Evolutionary conservation across 176 grass and related monocot genomes (phyloP), one percentile per base, ranked within the genome.

Genomic region (Lolium perenne): DNA sequence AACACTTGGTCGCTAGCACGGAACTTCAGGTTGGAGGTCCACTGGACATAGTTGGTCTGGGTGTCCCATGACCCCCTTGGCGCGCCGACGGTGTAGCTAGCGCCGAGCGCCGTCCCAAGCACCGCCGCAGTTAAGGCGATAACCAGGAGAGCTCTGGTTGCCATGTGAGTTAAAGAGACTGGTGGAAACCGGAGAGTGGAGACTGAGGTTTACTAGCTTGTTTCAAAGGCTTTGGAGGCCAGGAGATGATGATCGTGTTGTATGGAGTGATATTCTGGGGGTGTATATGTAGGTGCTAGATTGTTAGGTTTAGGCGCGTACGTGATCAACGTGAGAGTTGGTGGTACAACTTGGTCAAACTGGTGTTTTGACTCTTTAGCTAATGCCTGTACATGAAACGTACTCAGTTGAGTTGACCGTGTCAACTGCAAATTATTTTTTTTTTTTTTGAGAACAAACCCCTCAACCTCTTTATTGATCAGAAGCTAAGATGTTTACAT

Each of bases 61-160:
- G 50, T 41, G 12, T 73, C 85, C 85, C 85, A 86, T 0, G 67
- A 80, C 4, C 65, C 85, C 0, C 11, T 26, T 2, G 85, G 85
- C 4, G 66, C 55, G 18, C 77, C 85, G 13, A 80, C 84, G 0
- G 54, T 80, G 54, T 86, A 86, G 65, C 76, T 86, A 13, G 77
- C 77, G 12, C 67, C 85, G 18, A 41, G 43, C 25, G 77, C 77
- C 12, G 26, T 63, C 41, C 13, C 77, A 4, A 86, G 25, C 53
- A 32, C 75, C 7, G 25, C 20, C 4, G 85, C 77, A 0, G 26
- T 26, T 18, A 80, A 47, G 1, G 43, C 26, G 0, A 53, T 12
- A 0, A 40, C 13, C 7, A 86, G 43, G 17, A 86, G 64, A 79
- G 51, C 51, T 71, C 38, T 85, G 6, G 35, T n/a, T 7, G 38